Evolutionary conservation across 75 land plant genomes (phyloP), one percentile per base, ranked within the genome.

Genomic region (Cryptomeria japonica): DNA sequence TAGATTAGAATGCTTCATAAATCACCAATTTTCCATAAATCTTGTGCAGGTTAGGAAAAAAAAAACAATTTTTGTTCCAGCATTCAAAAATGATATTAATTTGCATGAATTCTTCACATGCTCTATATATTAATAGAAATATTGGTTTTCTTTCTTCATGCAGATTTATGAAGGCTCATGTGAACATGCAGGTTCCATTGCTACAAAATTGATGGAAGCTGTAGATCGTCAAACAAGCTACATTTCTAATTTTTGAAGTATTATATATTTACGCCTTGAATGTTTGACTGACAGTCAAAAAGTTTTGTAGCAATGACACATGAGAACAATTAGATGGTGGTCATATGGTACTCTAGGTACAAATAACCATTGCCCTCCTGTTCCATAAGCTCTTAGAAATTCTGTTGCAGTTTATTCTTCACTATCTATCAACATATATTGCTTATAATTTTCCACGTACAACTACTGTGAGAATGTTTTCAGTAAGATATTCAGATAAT

Each of bases 121-220:
- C 14, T 47, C 51, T 47, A 13, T 87, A 85, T 42, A 42, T 31
- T 38, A 34, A 82, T 42, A 31, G n/a, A 32, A n/a, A 18, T 38
- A 41, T 32, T 44, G 22, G 41, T 58, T 19, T 28, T 2, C 64
- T 79, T 31, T 70, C 22, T 19, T 32, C 73, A 28, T 91, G 92
- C 96, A 97, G 99, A 96, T 97, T 42, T 87, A 86, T 89, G 99
- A 97, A 90, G 99, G 96, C 0, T 92, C 99, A 53, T 91, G 94
- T 3, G 90, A 95, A 1, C 96, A 95, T 92, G 98, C 99, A 0
- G 89, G 96, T 64, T 93, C 95, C 1, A 93, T 97, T 46, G 99
- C 98, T 47, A 94, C 95, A 84, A 96, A 94, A 86, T 88, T 97
- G 36, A 90, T 97, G 37, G 98, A 96, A 28, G 96, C 89, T 41